Percentiles rank a stretch among this genome's conserved stretches.
Evolutionary conservation across 495 filamentous ascomycete species (phyloP).

Genomic region (Bacidia gigantensis): DNA sequence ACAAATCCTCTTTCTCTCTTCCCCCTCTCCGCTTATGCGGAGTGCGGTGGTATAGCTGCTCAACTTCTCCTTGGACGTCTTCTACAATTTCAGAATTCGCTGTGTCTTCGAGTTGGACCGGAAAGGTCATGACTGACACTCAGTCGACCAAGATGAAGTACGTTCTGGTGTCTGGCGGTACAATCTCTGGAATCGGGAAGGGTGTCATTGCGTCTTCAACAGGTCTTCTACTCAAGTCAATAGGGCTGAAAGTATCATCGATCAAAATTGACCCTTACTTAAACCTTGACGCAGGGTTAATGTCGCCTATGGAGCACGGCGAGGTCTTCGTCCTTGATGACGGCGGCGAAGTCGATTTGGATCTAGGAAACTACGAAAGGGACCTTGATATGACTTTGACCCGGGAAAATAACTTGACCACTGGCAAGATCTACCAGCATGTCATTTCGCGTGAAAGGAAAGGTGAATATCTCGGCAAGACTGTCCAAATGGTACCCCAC

Average conservation of each 20-base stretch:
- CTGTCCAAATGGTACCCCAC: slow-evolving; percentile 89
- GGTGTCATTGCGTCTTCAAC: slow-evolving; percentile 63
- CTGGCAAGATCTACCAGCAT: slow-evolving; percentile 84
- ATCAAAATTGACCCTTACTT: slow-evolving; percentile 75
- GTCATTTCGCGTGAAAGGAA: slow-evolving; percentile 68
- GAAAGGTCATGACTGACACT: not conserved
- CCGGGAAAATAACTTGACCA: slow-evolving; percentile 82
- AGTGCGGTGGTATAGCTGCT: too few species aligned
- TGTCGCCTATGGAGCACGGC: slow-evolving; percentile 56
- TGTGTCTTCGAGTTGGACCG: too few species aligned
- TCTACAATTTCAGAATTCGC: too few species aligned
- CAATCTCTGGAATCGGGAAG: slow-evolving; percentile 73
- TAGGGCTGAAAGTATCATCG: slow-evolving; percentile 56
- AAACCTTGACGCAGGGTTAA: slow-evolving; percentile 74
- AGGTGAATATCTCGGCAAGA: slow-evolving; percentile 82
- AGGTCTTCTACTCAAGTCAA: slow-evolving; percentile 75
- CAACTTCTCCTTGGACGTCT: too few species aligned
- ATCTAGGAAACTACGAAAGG: slow-evolving; percentile 92
- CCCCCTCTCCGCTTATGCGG: not conserved
- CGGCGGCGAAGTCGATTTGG: slow-evolving; percentile 76
- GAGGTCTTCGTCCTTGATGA: slow-evolving; percentile 65
- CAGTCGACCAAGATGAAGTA: slow-evolving; percentile 53
- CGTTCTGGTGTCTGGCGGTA: slow-evolving; percentile 72
- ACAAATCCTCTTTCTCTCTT: not conserved
- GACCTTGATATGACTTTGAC: slow-evolving; percentile 60